Conservation (phyloP, 2,329 filamentous ascomycete species). For the Xylaria sp. region DNA sequence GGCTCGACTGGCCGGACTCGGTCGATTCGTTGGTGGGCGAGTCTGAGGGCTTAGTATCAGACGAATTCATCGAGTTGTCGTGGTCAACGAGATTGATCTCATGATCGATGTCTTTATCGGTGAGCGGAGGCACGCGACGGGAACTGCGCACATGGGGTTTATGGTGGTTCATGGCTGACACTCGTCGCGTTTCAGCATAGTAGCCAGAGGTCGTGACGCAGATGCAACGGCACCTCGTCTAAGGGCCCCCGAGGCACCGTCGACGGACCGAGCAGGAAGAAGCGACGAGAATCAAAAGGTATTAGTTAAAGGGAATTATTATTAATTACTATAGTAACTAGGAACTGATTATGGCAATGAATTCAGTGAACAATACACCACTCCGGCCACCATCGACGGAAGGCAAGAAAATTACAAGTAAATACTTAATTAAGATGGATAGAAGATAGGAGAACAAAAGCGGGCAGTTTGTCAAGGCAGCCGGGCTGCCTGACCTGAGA, state of each 20-base stretch:
- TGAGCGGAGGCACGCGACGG: constrained; percentile 64
- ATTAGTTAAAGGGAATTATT: not conserved
- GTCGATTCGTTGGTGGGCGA: constrained; percentile 31
- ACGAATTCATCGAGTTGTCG: constrained; percentile 56
- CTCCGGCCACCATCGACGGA: constrained; percentile 1
- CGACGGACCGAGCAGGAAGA: not conserved
- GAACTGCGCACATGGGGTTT: constrained; percentile 56
- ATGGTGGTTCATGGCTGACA: constrained; percentile 53
- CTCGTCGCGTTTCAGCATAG: constrained; percentile 41
- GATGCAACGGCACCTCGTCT: constrained; percentile 30
- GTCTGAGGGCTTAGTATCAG: constrained; percentile 33
- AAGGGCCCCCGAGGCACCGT: not conserved
- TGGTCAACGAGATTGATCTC: constrained; percentile 75
- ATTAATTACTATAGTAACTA: constrained; percentile 11
- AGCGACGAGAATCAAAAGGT: not conserved
- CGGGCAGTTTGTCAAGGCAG: constrained; percentile 11
- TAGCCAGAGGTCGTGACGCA: constrained; percentile 38
- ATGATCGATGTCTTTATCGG: constrained; percentile 73
- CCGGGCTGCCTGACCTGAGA: not conserved
- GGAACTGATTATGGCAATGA: not conserved
- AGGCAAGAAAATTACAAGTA: not conserved
- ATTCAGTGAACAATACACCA: not conserved
- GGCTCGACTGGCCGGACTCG: constrained; percentile 29
- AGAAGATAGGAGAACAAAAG: not conserved
- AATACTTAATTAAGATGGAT: not conserved